These are phyloP conservation scores for Metschnikowia aberdeeniae DNA, from an alignment of 805 yeast genomes.

Conservation along the genomic window DNA sequence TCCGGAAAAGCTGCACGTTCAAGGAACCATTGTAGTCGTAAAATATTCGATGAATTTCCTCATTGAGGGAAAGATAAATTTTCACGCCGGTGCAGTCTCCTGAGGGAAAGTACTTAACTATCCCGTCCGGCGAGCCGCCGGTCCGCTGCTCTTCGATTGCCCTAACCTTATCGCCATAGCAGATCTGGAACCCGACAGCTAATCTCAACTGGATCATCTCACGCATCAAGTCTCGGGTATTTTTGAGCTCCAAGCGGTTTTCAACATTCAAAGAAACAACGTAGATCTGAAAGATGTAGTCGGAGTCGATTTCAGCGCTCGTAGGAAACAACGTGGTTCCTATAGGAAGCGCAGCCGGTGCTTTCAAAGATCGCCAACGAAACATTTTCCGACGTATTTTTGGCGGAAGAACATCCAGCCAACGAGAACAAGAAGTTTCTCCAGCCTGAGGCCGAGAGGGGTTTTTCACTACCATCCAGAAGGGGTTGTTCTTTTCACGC, in stretches of 20 bases:
- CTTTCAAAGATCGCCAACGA: conserved; percentile 88
- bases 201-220: conserved; percentile 85
- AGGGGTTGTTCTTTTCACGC: conserved; percentile 15
- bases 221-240: conserved; percentile 59
- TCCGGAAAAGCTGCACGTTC: conserved; percentile 69
- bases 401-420: conserved; percentile 88
- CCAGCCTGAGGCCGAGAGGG: conserved; percentile 58
- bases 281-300: conserved; percentile 80
- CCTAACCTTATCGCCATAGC: conserved; percentile 65
- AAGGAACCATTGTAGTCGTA: conserved; percentile 69
- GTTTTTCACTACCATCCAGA: conserved; percentile 45
- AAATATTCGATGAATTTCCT: conserved; percentile 80
- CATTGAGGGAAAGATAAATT: conserved; percentile 71
- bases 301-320: conserved; percentile 58
- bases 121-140: conserved; percentile 47
- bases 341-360: conserved; percentile 91
- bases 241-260: conserved; percentile 46
- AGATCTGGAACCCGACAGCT: conserved; percentile 85
- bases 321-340: conserved; percentile 77
- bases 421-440: conserved; percentile 42
- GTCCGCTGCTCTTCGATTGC: conserved; percentile 61
- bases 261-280: conserved; percentile 66
- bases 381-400: conserved; percentile 61
- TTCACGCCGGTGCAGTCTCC: conserved; percentile 51
- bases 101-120: conserved; percentile 54